Percentiles rank a stretch among this genome's conserved stretches.
Conservation (phyloP, 768 basidiomycete genomes). For the Thelephora ganbajun region DNA sequence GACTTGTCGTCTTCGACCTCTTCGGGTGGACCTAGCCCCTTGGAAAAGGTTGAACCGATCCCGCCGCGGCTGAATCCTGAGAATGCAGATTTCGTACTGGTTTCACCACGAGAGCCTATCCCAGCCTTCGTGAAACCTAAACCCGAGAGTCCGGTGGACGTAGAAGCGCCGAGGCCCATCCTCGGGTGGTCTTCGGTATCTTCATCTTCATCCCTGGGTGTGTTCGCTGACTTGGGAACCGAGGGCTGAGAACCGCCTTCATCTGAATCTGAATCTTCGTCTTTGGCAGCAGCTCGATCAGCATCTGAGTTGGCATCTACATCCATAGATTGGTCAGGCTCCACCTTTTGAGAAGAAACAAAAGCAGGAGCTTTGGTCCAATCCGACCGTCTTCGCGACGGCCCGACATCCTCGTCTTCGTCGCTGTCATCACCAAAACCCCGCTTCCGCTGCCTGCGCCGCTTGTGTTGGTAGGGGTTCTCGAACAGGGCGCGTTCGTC, state of each 20-base stretch:
- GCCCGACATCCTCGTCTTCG: constrained; percentile 24
- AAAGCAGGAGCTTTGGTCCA: constrained; percentile 74
- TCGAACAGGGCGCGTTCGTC: constrained; percentile 69
- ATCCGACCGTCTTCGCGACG: constrained; percentile 31
- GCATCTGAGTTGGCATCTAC: constrained; percentile 24
- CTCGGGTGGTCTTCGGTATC: constrained; percentile 24
- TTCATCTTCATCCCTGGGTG: constrained; percentile 35
- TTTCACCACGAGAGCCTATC: constrained; percentile 12
- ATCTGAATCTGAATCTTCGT: constrained; percentile 17
- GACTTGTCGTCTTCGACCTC: neutral
- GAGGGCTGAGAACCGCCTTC: constrained; percentile 34
- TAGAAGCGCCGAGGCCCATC: constrained; percentile 29
- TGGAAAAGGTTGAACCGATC: neutral
- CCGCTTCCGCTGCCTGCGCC: constrained; percentile 47
- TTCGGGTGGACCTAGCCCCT: neutral
- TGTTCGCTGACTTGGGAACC: constrained; percentile 41
- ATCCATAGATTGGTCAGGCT: constrained; percentile 29
- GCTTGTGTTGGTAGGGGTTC: constrained; percentile 54
- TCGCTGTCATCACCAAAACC: constrained; percentile 68
- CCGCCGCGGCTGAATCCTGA: constrained; percentile 4
- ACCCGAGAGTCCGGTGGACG: constrained; percentile 14
- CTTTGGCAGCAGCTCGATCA: constrained; percentile 12
- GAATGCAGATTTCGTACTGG: constrained; percentile 3
- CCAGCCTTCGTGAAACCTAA: constrained; percentile 20
- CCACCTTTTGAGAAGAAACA: constrained; percentile 37